Base-by-base conservation (phyloP, 192 early-diverging fungal genomes). In the Jimgerdemannia lactiflua region DNA sequence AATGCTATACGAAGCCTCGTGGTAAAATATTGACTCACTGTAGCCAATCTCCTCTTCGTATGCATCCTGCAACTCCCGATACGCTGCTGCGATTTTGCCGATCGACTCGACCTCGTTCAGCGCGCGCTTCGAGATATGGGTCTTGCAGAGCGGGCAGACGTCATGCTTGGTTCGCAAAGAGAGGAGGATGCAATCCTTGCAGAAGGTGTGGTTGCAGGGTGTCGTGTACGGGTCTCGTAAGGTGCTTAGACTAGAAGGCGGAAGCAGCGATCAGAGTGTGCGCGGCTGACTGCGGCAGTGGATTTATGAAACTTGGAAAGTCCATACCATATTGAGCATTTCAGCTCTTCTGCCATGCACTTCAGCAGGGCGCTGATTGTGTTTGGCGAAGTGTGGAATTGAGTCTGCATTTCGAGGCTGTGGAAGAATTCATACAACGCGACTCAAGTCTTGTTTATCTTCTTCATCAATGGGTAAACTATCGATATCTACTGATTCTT, bases 141-240 rank as follows among this genome's bases (percentile, higher is more conserved):
- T 41, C 40, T 82, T 79, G 73, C 81, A 82, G 0, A 82, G 67
- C 3, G 81, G 81, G 64, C 81, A 82, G 19, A 70, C 74, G 2
- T 74, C 70, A 7, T 42, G 71, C 10, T 73, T 77, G 19, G 8
- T 20, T 41, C 74, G 64, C 40, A 82, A 64, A 6, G 78, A 74
- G 19, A 65, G 74, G n/a, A 65, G 71, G 39, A 82, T 79, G 43
- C 81, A 82, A 42, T 73, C 69, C 39, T 54, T 43, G 42, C 81
- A 82, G 11, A 77, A 82, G 39, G 63, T 74, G 43, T 82, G 81
- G 20, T 79, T 82, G 42, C 81, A 82, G 41, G 66, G 63, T 4
- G 78, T 82, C 8, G 73, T 59, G 49, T 59, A 59, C 8, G 49
- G 49, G 49, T 59, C 49, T 6, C 14, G 49, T 10, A 59, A 10